Evolutionary conservation across 139 green algal genomes (phyloP), one percentile per base, ranked within the genome.

Genomic region (Mychonastes homosphaera): DNA sequence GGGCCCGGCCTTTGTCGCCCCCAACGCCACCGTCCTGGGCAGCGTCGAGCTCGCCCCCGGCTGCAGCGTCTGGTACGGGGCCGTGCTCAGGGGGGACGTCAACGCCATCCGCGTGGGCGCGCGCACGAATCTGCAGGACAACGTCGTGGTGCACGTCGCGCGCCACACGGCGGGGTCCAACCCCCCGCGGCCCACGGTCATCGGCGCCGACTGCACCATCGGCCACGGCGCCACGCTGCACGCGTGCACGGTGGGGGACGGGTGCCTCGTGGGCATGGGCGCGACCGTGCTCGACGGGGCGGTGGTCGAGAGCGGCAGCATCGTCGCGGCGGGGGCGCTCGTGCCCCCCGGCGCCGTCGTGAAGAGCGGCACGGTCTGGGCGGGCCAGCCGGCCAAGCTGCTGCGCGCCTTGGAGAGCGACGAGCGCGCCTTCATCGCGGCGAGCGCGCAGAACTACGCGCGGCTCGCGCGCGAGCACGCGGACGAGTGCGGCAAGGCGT

Each of bases 111-210:
- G 41, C 2, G 65, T 98, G 2, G 90, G 88, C 8, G 62, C 74
- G 28, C 85, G 81, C 61, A 91, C 80, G 53, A 95, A 87, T 70
- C 85, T 98, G 43, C 80, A 90, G 68, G 91, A 98, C 64, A 86
- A 87, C 28, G 80, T 65, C 3, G 55, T 97, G 2, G 65, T 98
- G 7, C 91, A 98, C 55, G 86, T 94, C 12, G 86, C 88, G 1
- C 81, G 81, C 54, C 68, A 91, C 75, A 85, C 79, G 4, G 49
- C 39, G 16, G 45, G 19, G 6, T 12, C 44, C 40, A 36, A 70
- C 61, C 35, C 18, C 38, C 41, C 76, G 13, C 54, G 72, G 49
- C 67, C 77, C 59, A 95, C 86, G 4, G 40, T 74, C 29, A 90
- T 94, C 53, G 87, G 85, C 56, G 80, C 58, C 68, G 76, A 80